Conservation (phyloP, 768 basidiomycete species). For the Tulasnella sp. region DNA sequence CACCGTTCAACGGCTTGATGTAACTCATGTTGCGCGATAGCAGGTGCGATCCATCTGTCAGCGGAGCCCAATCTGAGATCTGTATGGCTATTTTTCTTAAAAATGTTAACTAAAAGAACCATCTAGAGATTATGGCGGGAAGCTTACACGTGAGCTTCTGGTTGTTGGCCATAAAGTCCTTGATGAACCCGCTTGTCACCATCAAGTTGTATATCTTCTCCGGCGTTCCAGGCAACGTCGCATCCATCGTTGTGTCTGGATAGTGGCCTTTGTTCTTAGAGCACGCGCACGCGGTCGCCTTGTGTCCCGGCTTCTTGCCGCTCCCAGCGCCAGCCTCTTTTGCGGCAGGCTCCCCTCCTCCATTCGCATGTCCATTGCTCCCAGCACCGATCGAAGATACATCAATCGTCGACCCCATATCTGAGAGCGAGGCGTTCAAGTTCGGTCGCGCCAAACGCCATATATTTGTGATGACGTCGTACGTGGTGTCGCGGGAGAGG, state of each 20-base stretch:
- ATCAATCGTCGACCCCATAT: background rate
- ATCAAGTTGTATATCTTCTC: slow-evolving; percentile 94
- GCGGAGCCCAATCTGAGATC: slow-evolving; percentile 88
- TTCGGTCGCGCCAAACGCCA: slow-evolving; percentile 86
- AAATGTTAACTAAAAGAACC: background rate
- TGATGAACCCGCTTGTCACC: slow-evolving; percentile 91
- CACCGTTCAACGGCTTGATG: slow-evolving; percentile 82
- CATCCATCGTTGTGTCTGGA: slow-evolving; percentile 62
- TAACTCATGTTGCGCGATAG: slow-evolving; percentile 88
- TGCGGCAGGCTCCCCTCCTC: background rate
- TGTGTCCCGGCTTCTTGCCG: slow-evolving; percentile 44
- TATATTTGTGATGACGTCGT: slow-evolving; percentile 90
- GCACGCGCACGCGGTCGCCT: slow-evolving; percentile 48
- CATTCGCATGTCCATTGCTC: background rate
- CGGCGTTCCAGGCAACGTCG: slow-evolving; percentile 76
- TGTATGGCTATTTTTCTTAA: slow-evolving; percentile 87
- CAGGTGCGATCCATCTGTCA: slow-evolving; percentile 46
- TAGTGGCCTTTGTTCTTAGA: slow-evolving; percentile 59
- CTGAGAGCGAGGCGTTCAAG: slow-evolving; percentile 23
- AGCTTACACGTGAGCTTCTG: slow-evolving; percentile 77
- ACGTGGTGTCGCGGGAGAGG: slow-evolving; percentile 90
- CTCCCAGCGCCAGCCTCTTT: slow-evolving; percentile 17
- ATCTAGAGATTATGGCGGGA: background rate
- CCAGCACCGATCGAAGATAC: background rate
- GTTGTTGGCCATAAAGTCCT: slow-evolving; percentile 81